phyloP scores from a whole-genome alignment of 140 eudicot genomes.

The Flaveria floridana region DNA sequence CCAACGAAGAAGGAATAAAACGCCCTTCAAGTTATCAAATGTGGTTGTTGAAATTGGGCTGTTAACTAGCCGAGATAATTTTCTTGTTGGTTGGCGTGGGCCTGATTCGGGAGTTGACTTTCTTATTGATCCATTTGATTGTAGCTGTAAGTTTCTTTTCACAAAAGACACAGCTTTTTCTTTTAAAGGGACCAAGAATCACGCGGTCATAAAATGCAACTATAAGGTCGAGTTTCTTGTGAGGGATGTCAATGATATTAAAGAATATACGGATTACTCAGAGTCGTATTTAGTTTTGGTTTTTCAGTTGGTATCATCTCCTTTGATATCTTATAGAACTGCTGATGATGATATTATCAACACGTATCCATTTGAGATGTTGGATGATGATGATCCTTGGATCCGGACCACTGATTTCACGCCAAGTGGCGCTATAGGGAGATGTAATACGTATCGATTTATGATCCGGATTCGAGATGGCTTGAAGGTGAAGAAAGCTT shows the following conservation, averaged over 20 bases:
- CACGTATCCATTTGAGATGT: slow-evolving; percentile 63
- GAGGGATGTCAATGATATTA: slow-evolving; percentile 56
- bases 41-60: slow-evolving; percentile 61
- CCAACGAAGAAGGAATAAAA: slow-evolving; percentile 57
- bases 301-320: slow-evolving; percentile 68
- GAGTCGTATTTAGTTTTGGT: slow-evolving; percentile 34
- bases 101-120: slow-evolving; percentile 62
- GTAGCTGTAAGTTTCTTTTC: slow-evolving; percentile 59
- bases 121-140: slow-evolving; percentile 74
- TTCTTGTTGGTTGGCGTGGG: slow-evolving; percentile 72
- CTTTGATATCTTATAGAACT: slow-evolving; percentile 66
- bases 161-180: slow-evolving; percentile 67
- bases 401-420: slow-evolving; percentile 88
- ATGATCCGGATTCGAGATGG: slow-evolving; percentile 59
- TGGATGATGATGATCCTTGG: slow-evolving; percentile 99
- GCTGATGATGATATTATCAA: slow-evolving; percentile 87
- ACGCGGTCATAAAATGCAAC: slow-evolving; percentile 60
- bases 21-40: slow-evolving; percentile 57
- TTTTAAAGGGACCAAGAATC: slow-evolving; percentile 37
- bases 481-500: slow-evolving; percentile 46
- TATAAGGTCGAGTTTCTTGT: slow-evolving; percentile 65
- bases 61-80: slow-evolving; percentile 46
- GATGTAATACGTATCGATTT: slow-evolving; percentile 70
- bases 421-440: slow-evolving; percentile 76
- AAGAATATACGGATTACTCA: slow-evolving; percentile 33